Percentiles rank a stretch among this genome's conserved stretches.
These are phyloP conservation scores for Truncatella angustata DNA, from an alignment of 2,329 filamentous ascomycete genomes.

Conservation along the genomic window DNA sequence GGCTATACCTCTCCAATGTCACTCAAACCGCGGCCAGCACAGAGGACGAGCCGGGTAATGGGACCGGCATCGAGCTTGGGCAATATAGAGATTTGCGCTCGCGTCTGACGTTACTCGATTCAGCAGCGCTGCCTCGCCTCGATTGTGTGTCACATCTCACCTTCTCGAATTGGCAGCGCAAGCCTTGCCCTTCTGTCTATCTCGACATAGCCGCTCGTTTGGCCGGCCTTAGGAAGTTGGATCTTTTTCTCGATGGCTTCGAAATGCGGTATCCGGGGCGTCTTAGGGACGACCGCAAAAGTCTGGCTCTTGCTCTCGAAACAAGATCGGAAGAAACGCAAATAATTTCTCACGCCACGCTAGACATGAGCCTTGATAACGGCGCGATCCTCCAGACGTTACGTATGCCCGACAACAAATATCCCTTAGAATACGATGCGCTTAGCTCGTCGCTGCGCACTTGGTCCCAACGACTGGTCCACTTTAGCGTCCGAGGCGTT, in stretches of 20 bases:
- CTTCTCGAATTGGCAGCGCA: neutral
- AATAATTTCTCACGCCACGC: neutral
- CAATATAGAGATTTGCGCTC: neutral
- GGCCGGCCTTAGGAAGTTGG: neutral
- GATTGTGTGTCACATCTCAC: neutral
- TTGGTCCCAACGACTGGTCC: slow-evolving; percentile 6
- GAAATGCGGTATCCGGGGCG: slow-evolving; percentile 4
- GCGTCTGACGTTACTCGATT: neutral
- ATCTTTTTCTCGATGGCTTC: neutral
- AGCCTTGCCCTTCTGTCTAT: neutral
- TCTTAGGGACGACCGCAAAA: slow-evolving; percentile 1
- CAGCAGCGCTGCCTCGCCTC: neutral
- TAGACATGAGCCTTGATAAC: neutral
- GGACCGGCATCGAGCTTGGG: neutral
- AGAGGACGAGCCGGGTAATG: neutral
- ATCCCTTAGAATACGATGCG: slow-evolving; percentile 2
- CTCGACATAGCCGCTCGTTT: slow-evolving; percentile 6
- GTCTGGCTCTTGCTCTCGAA: neutral
- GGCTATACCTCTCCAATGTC: neutral
- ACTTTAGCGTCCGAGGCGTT: slow-evolving; percentile 5
- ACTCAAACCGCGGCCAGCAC: neutral
- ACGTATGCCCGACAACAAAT: slow-evolving; percentile 1
- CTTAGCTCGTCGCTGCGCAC: slow-evolving; percentile 5
- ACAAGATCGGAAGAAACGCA: neutral
- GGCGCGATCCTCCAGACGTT: neutral